These are phyloP conservation scores for Novymonas esmeraldas DNA, from an alignment of 208 protist species.

Conservation along the genomic window DNA sequence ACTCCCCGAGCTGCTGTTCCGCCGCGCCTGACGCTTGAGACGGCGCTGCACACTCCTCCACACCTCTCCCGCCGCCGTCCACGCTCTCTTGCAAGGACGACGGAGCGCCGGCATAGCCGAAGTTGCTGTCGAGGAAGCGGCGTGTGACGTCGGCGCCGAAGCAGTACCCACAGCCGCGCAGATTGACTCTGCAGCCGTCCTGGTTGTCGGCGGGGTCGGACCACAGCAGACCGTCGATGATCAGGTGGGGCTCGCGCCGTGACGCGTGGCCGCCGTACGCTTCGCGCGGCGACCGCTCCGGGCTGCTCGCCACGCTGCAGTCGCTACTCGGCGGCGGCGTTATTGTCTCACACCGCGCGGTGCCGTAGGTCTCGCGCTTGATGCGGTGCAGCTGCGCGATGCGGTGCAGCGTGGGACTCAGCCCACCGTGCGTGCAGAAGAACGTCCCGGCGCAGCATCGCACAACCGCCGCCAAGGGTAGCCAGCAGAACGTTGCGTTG, in stretches of 20 bases:
- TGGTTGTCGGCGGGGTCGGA: slow-evolving; percentile 96
- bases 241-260: slow-evolving; percentile 46
- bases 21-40: neutral
- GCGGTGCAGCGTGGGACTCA: slow-evolving; percentile 61
- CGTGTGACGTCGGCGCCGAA: slow-evolving; percentile 80
- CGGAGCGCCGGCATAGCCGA: slow-evolving; percentile 38
- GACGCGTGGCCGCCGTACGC: slow-evolving; percentile 9
- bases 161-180: slow-evolving; percentile 69
- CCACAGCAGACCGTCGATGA: slow-evolving; percentile 99
- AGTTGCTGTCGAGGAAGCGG: slow-evolving; percentile 71
- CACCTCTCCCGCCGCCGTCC: too few species aligned
- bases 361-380: slow-evolving; percentile 68
- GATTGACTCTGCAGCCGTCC: slow-evolving; percentile 57
- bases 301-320: slow-evolving; percentile 27
- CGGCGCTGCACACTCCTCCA: neutral
- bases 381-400: slow-evolving; percentile 54
- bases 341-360: slow-evolving; percentile 25
- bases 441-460: slow-evolving; percentile 63
- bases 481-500: slow-evolving; percentile 84
- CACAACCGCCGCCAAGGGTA: slow-evolving; percentile 84
- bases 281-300: slow-evolving; percentile 16
- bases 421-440: slow-evolving; percentile 89
- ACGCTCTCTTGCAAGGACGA: slow-evolving; percentile 24
- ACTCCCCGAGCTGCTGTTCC: slow-evolving; percentile 5
- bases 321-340: slow-evolving; percentile 11